Evolutionary conservation across 805 yeast species (phyloP), one percentile per base, ranked within the genome.

Genomic region (Clavispora santaluciae): DNA sequence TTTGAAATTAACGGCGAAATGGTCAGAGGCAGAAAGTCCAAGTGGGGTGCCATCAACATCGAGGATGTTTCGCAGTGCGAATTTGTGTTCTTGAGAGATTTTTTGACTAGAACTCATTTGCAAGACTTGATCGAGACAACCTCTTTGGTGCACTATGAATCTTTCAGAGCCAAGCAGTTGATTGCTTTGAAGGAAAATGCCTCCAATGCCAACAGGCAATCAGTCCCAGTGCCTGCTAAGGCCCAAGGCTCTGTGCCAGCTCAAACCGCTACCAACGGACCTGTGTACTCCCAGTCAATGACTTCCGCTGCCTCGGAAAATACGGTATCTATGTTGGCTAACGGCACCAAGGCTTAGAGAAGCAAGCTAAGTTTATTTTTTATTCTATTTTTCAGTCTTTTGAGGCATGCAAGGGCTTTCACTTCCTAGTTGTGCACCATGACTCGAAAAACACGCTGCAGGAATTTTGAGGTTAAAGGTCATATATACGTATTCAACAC

Each of bases 71-170:
- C 83, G 41, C 98, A 93, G 67, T 89, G 96, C 67, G 99, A 93
- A 69, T 93, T 93, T 72, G 87, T 88, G 28, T 89, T 87, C 55
- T 79, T 93, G 59, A 80, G 97, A 68, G 95, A 88, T 63, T 93
- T 93, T 64, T 77, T 93, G 57, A 88, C 96, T 35, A 81, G 96
- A 70, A 88, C 98, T 7, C 97, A 93, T 63, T 73, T 93, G 57
- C 97, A 89, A 64, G 98, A 91, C 62, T 79, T 93, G 62, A 90
- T 93, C 55, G 99, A 93, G 64, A 80, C 95, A 10, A 93, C 99
- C 4, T 72, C 95, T 1, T 72, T 79, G 51, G 75, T 81, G 40
- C 98, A 93, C 64, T 93, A 93, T 65, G 99, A 93, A 71, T 74
- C 81, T 40, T 93, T 90, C 70, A 83, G 99, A 68, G 75, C 95